A percentile compares a stretch with the other conserved stretches of the same genome.
These are phyloP conservation scores for Neurospora africana DNA, from an alignment of 495 filamentous ascomycete genomes.

Conservation along the genomic window DNA sequence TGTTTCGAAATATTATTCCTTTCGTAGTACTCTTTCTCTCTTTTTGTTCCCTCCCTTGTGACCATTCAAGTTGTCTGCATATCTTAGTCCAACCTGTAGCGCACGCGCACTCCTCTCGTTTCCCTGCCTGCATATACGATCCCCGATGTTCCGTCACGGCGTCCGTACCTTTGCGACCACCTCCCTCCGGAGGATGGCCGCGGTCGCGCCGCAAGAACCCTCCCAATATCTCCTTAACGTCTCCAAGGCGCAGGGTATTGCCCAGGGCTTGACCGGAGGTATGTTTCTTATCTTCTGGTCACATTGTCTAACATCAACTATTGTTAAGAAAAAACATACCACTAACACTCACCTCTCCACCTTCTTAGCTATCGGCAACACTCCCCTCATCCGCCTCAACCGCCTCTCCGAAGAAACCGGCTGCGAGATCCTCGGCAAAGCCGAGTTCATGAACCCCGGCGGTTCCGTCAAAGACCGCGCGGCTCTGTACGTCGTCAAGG, in stretches of 20 bases:
- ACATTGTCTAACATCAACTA: background rate
- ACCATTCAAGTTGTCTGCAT: background rate
- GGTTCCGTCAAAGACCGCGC: conserved; percentile 95
- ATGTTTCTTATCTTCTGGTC: conserved; percentile 16
- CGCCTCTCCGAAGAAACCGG: conserved; percentile 81
- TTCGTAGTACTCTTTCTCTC: background rate
- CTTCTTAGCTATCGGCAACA: conserved; percentile 82
- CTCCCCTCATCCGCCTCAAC: conserved; percentile 84
- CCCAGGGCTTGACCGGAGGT: conserved; percentile 82
- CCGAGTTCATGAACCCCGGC: conserved; percentile 97
- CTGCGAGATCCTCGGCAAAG: conserved; percentile 91
- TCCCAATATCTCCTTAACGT: conserved; percentile 37
- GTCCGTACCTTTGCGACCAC: conserved; percentile 41
- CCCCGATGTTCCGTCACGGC: conserved; percentile 41
- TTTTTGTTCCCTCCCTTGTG: background rate
- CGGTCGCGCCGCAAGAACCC: conserved; percentile 17
- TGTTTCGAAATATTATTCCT: background rate
- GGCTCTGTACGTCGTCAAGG: conserved; percentile 83
- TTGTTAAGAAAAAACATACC: background rate
- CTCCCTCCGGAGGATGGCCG: conserved; percentile 25
- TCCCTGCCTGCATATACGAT: background rate
- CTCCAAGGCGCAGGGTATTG: conserved; percentile 73
- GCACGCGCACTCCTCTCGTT: background rate
- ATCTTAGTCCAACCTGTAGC: background rate
- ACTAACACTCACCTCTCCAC: background rate